phyloP scores from a whole-genome alignment of 176 grass and related monocot genomes.

The Ensete glaucum region DNA sequence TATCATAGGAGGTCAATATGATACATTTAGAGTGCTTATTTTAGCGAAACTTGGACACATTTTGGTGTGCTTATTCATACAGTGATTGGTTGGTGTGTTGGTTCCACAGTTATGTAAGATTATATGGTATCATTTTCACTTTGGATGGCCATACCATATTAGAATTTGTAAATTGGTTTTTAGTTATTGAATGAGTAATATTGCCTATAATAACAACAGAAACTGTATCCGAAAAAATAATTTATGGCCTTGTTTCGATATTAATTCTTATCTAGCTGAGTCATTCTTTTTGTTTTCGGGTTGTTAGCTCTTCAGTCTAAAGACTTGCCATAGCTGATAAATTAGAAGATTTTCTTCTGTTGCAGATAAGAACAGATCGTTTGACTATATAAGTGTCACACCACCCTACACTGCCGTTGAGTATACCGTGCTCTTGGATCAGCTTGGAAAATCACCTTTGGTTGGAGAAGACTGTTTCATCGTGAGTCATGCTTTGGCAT shows the following conservation, averaged over 20 bases:
- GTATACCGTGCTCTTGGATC: conserved; percentile 58
- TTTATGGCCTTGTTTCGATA: neutral
- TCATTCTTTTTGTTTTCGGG: neutral
- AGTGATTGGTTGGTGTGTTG: no score
- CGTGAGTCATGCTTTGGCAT: conserved; percentile 37
- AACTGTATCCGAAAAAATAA: no score
- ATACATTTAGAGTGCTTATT: no score
- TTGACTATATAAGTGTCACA: conserved; percentile 95
- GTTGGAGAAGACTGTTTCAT: conserved; percentile 94
- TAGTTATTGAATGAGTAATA: no score
- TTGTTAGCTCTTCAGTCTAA: neutral
- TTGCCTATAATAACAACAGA: no score
- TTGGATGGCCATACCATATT: no score
- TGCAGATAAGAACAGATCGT: conserved; percentile 45
- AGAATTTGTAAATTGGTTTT: no score
- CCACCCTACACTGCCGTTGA: conserved; percentile 78
- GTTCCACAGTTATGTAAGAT: no score
- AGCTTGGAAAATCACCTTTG: conserved; percentile 67
- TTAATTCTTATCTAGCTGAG: neutral
- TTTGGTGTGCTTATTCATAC: no score
- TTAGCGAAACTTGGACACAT: no score
- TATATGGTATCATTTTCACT: no score
- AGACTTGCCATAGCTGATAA: neutral
- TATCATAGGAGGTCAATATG: no score
- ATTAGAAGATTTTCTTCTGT: neutral